These are phyloP conservation scores for Monilinia laxa DNA, from an alignment of 2,329 filamentous ascomycete genomes.

Conservation along the genomic window DNA sequence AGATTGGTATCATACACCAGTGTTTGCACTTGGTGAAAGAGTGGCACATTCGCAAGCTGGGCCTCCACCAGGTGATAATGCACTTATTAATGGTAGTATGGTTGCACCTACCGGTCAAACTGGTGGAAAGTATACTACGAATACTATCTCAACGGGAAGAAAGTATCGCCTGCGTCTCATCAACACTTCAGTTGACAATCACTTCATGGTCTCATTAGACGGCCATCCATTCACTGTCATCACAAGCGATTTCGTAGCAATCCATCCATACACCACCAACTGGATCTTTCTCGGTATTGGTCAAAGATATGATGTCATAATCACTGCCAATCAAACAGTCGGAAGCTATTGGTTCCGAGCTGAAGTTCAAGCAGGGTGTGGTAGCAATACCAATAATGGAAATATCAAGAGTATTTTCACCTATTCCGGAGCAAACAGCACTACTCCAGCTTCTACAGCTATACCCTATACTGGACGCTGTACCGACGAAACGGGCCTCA, in stretches of 20 bases:
- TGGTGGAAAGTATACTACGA: constrained; percentile 26
- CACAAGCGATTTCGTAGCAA: constrained; percentile 56
- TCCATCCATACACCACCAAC: constrained; percentile 52
- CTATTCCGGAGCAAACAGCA: constrained; percentile 22
- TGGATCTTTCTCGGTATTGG: constrained; percentile 45
- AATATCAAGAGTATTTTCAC: constrained; percentile 25
- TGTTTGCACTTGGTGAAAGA: constrained; percentile 42
- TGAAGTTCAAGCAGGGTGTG: constrained; percentile 21
- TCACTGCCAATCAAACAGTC: constrained; percentile 45
- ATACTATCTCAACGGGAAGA: constrained; percentile 29
- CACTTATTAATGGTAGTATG: constrained; percentile 48
- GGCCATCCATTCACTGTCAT: constrained; percentile 58
- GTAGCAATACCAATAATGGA: constrained; percentile 19
- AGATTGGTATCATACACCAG: constrained; percentile 37
- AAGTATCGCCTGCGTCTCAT: constrained; percentile 49
- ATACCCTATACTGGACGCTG: constrained; percentile 22
- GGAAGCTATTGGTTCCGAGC: constrained; percentile 55
- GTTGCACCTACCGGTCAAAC: constrained; percentile 4
- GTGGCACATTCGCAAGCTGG: background rate
- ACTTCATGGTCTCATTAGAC: constrained; percentile 49
- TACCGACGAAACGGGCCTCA: constrained; percentile 20
- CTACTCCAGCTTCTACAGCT: constrained; percentile 19
- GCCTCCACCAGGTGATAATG: constrained; percentile 43
- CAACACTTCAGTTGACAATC: constrained; percentile 47
- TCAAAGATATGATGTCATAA: constrained; percentile 47